Conservation (phyloP, 2,329 filamentous ascomycete genomes). For the Talaromyces pinophilus region DNA sequence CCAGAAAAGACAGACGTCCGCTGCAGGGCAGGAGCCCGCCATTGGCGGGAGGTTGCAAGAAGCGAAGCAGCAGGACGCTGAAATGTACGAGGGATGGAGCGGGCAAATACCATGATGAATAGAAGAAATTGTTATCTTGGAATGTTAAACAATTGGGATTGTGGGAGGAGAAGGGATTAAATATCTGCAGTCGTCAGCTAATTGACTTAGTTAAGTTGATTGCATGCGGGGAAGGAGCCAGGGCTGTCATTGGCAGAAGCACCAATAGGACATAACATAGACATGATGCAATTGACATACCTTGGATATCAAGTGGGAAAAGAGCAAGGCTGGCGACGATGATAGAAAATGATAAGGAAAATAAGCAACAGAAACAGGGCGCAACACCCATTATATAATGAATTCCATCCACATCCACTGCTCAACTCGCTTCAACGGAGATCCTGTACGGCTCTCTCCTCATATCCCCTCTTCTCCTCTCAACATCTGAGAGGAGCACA, state of each 20-base stretch:
- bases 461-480: neutral
- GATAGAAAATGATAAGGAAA: neutral
- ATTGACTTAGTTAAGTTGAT: neutral
- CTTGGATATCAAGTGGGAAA: neutral
- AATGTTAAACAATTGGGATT: neutral
- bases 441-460: neutral
- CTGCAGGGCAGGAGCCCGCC: constrained; percentile 35
- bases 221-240: constrained; percentile 10
- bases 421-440: neutral
- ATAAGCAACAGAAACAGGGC: neutral
- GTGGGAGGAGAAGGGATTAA: neutral
- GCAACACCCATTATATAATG: constrained; percentile 3
- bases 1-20: constrained; percentile 44
- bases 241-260: neutral
- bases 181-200: neutral
- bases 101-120: constrained; percentile 63
- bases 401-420: neutral
- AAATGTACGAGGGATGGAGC: constrained; percentile 59
- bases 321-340: neutral
- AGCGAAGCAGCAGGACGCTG: constrained; percentile 57
- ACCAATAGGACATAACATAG: neutral
- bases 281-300: constrained; percentile 6
- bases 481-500: neutral
- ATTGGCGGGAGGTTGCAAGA: constrained; percentile 37
- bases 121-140: neutral